Evolutionary conservation across 345 rosid species (phyloP).

Genomic region (Brassica cretica): DNA sequence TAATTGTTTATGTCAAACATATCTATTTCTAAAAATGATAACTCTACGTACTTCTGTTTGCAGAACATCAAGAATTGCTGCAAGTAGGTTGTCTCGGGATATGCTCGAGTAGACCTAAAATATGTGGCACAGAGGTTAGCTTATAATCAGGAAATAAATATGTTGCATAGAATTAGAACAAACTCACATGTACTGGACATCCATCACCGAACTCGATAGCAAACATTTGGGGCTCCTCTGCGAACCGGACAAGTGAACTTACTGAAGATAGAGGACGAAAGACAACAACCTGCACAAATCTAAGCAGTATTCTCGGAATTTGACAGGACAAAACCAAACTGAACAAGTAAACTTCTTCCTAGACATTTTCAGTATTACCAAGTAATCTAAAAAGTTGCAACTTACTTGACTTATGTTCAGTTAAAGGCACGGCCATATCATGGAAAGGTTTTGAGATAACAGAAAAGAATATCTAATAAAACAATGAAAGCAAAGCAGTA

Average conservation of each 20-base stretch:
- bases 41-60: conserved; percentile 87
- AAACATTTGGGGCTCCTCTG: conserved; percentile 99
- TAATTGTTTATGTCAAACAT: neutral
- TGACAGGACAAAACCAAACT: conserved; percentile 39
- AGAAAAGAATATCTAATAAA: neutral
- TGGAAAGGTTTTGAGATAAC: neutral
- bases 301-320: conserved; percentile 75
- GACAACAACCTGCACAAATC: conserved; percentile 97
- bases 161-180: conserved; percentile 11
- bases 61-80: conserved; percentile 93
- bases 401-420: conserved; percentile 3
- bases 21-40: conserved; percentile 6
- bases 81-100: conserved; percentile 91
- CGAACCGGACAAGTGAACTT: conserved; percentile 86
- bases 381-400: conserved; percentile 8
- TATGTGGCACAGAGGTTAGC: conserved; percentile 38
- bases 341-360: conserved; percentile 18
- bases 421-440: conserved; percentile 9
- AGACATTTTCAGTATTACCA: conserved; percentile 13
- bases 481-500: conserved; percentile 14
- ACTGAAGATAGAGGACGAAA: conserved; percentile 91
- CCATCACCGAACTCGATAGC: conserved; percentile 95
- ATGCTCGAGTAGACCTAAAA: conserved; percentile 90
- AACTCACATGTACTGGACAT: conserved; percentile 90
- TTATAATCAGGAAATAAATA: conserved; percentile 23